These are phyloP conservation scores for Taiozyma sp. DNA, from an alignment of 1,139 yeast genomes.

Conservation along the genomic window DNA sequence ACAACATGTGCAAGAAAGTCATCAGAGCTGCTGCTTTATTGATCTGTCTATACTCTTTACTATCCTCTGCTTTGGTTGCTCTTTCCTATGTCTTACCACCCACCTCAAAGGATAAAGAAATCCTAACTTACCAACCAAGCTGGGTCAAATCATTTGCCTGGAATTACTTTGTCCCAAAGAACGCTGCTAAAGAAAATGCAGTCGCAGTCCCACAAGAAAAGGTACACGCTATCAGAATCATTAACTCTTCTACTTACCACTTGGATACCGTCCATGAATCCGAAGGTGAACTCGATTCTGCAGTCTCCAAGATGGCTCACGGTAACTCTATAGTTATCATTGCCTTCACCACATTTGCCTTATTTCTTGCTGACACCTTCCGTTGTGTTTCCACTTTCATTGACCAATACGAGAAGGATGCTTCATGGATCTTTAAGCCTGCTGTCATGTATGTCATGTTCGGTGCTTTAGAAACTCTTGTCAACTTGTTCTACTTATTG, in stretches of 20 bases:
- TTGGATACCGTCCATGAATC: conserved; percentile 31
- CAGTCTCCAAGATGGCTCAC: conserved; percentile 34
- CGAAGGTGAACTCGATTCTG: conserved; percentile 10
- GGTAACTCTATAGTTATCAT: conserved; percentile 45
- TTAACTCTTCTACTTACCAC: conserved; percentile 35
- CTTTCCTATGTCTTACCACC: conserved; percentile 55
- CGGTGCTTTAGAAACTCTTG: conserved; percentile 59
- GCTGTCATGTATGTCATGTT: conserved; percentile 64
- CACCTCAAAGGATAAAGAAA: conserved; percentile 48
- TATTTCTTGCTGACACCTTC: conserved; percentile 53
- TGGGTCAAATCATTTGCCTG: conserved; percentile 71
- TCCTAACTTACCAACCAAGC: conserved; percentile 67
- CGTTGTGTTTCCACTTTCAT: conserved; percentile 54
- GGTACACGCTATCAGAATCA: conserved; percentile 40
- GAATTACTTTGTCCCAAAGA: conserved; percentile 48
- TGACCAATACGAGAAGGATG: conserved; percentile 26
- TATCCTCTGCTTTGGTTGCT: conserved; percentile 48
- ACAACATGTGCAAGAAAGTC: conserved; percentile 49
- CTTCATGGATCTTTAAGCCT: conserved; percentile 43
- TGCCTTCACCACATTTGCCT: conserved; percentile 44
- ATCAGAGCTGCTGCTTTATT: conserved; percentile 55
- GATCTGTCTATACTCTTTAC: conserved; percentile 52
- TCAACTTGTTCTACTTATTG: conserved; percentile 49
- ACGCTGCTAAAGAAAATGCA: conserved; percentile 44
- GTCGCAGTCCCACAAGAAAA: conserved; percentile 46